Evolutionary conservation across 2,329 filamentous ascomycete species (phyloP).

Genomic region (Bipolaris zeicola): DNA sequence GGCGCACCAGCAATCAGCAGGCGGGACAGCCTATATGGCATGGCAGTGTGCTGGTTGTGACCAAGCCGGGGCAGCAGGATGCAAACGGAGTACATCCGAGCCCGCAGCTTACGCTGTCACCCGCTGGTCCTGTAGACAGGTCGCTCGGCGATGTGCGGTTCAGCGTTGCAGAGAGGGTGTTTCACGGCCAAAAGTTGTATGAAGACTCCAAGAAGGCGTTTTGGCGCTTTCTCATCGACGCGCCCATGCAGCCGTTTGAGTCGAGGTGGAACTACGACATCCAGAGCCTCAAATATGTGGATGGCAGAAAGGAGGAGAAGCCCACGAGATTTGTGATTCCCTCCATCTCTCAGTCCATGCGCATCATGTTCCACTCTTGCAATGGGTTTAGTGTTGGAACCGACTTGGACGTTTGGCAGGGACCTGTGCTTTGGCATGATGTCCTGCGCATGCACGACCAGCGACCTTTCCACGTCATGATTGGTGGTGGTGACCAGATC

Average conservation of each 20-base stretch:
- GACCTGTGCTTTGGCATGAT: slow-evolving; percentile 68
- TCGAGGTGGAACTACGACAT: slow-evolving; percentile 80
- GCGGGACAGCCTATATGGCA: slow-evolving; percentile 66
- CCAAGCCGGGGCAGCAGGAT: slow-evolving; percentile 67
- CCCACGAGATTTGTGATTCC: slow-evolving; percentile 60
- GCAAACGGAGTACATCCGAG: slow-evolving; percentile 38
- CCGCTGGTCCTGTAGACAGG: slow-evolving; percentile 51
- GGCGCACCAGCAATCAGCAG: slow-evolving; percentile 67
- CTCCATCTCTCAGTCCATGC: slow-evolving; percentile 66
- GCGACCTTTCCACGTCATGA: slow-evolving; percentile 70
- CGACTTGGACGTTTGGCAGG: slow-evolving; percentile 66
- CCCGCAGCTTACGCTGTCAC: slow-evolving; percentile 64
- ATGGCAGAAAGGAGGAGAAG: slow-evolving; percentile 49
- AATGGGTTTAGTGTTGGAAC: slow-evolving; percentile 72
- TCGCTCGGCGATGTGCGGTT: slow-evolving; percentile 31
- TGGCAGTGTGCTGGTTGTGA: slow-evolving; percentile 85
- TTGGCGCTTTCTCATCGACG: slow-evolving; percentile 63
- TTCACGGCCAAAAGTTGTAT: slow-evolving; percentile 62
- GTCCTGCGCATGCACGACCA: slow-evolving; percentile 65
- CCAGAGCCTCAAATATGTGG: slow-evolving; percentile 66
- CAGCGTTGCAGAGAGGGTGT: slow-evolving; percentile 37
- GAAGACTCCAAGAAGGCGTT: slow-evolving; percentile 65
- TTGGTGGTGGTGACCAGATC: slow-evolving; percentile 90
- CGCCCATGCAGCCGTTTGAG: slow-evolving; percentile 73
- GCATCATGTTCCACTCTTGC: slow-evolving; percentile 72